A percentile compares a stretch with the other conserved stretches of the same genome.
Evolutionary conservation across 2,329 filamentous ascomycete genomes (phyloP).

Genomic region (Stromatinia cepivora): DNA sequence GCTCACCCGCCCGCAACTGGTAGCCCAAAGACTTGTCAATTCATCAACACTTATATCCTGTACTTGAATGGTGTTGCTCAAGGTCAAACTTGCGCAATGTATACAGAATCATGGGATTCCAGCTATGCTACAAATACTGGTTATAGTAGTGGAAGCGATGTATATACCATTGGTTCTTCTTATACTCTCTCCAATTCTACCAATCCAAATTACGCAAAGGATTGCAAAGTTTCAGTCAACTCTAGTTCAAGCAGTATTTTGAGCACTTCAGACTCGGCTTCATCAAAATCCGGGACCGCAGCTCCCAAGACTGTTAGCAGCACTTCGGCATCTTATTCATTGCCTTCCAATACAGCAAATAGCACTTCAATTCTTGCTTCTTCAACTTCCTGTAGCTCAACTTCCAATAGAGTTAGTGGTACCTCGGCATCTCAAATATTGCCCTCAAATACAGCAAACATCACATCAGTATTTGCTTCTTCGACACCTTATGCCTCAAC

Average conservation of each 20-base stretch:
- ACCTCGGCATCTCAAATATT: too few species aligned
- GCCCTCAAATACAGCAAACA: too few species aligned
- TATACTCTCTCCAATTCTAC: conserved; percentile 7
- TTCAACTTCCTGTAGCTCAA: too few species aligned
- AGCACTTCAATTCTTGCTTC: too few species aligned
- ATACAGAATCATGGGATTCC: conserved; percentile 8
- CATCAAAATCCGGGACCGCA: not conserved
- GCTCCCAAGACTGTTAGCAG: not conserved
- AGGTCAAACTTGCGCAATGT: conserved; percentile 15
- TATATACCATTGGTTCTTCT: conserved; percentile 2
- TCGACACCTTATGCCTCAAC: too few species aligned
- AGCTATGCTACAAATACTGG: conserved; percentile 13
- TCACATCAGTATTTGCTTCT: too few species aligned
- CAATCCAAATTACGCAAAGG: conserved; percentile 6
- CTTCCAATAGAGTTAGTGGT: too few species aligned
- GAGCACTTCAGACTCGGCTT: not conserved
- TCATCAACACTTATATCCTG: conserved; percentile 16
- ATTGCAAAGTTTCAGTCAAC: not conserved
- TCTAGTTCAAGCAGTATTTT: not conserved
- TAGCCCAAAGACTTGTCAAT: conserved; percentile 9
- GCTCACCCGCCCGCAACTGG: conserved; percentile 3
- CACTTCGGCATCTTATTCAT: not conserved
- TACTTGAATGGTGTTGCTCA: conserved; percentile 12
- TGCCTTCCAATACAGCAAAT: too few species aligned
- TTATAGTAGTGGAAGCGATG: not conserved